Base-by-base conservation (phyloP, 345 rosid species). In the Stellera chamaejasme region DNA sequence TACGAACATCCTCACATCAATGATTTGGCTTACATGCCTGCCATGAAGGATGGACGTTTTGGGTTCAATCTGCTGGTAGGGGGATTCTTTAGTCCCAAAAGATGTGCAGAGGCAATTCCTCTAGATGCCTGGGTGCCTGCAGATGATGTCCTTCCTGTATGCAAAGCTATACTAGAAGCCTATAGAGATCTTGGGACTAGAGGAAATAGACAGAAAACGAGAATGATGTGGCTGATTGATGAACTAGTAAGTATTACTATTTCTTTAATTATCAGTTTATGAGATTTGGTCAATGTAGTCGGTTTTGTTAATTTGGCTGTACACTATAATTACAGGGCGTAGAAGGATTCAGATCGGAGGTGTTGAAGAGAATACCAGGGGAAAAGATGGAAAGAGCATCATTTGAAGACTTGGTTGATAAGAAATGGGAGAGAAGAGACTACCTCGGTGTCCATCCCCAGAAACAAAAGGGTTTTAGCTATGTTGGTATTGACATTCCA, bases 181-280 rank as follows among this genome's bases (percentile, higher is more conserved):
- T 89, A 58, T 53, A 74, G 94, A 63, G 97, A 89, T 82, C 94
- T 89, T 58, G 94, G 97, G 28, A 12, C 13, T 43, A 74, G 97
- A 69, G 91, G 97, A 48, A 89, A 83, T 70, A 69, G 97, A 62
- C 97, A 85, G 56, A 89, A 75, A 67, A 85, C 91, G 0, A 78
- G 97, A 69, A 89, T 89, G 91, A 89, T 85, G 97, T 89, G 97
- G 95, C 59, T 89, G 54, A 83, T 89, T 25, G 95, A 89, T 49
- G 91, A 89, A 71, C 82, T 89, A 55, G 97, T 89, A 72, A 76
- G 88, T 61, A n/a, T 19, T 19, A 19, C 59, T 23, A 52, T 5
- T 48, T 32, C 51, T 8, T 11, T 10, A 32, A 32, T 8, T 3
- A 32, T 5, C 6, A 8, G 23, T 19, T 32, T 32, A 32, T 32